Evolutionary conservation across 257 asterid species (phyloP).

Genomic region (Solanum megistacrolobum): DNA sequence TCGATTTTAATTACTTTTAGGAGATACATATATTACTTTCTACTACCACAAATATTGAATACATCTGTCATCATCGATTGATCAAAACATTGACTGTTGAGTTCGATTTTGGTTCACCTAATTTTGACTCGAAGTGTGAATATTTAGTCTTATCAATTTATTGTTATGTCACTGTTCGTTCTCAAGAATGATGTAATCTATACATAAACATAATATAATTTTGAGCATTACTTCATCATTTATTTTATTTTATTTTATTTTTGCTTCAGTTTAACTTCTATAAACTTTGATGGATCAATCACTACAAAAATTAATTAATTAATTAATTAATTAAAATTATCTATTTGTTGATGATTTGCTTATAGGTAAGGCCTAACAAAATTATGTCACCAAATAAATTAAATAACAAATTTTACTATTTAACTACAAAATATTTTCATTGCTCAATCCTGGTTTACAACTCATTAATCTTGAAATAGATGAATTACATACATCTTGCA

Average conservation of each 20-base stretch:
- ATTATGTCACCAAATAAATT: too few species aligned
- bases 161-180: background rate
- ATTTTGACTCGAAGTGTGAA: background rate
- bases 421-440: too few species aligned
- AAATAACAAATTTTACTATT: too few species aligned
- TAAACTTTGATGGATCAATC: background rate
- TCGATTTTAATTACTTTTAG: background rate
- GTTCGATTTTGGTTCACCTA: background rate
- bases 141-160: background rate
- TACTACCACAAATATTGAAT: background rate
- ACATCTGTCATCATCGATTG: background rate
- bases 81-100: background rate
- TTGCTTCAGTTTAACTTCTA: background rate
- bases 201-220: background rate
- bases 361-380: too few species aligned
- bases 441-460: background rate
- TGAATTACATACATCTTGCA: background rate
- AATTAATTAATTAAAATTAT: too few species aligned
- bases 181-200: background rate
- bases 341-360: background rate
- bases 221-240: background rate
- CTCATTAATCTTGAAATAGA: background rate
- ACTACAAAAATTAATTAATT: background rate
- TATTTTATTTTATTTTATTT: background rate
- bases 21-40: background rate